phyloP scores from a whole-genome alignment of 306 rosid species.

The Fagus sylvatica region DNA sequence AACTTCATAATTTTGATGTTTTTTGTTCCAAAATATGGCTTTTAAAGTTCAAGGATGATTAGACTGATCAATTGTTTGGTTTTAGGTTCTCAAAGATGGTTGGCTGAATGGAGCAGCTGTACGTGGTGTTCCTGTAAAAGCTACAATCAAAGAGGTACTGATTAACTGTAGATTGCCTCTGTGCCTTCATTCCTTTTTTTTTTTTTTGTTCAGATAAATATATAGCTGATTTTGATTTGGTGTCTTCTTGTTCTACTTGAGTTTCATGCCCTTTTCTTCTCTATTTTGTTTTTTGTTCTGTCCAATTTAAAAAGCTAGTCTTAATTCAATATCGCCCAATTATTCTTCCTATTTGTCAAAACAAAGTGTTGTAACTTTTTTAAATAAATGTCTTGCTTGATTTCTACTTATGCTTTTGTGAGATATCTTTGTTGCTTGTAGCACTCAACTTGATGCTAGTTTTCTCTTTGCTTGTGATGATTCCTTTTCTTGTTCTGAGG shows the following conservation, averaged over 20 bases:
- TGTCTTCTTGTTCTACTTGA: no score
- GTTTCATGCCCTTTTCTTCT: background rate
- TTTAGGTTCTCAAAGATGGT: slow-evolving; percentile 88
- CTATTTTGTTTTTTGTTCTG: no score
- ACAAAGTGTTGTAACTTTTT: no score
- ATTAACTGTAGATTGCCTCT: background rate
- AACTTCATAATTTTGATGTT: background rate
- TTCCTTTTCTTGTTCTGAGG: no score
- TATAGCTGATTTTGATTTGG: background rate
- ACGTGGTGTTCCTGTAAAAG: slow-evolving; percentile 92
- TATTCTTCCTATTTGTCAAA: no score
- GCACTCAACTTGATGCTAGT: no score
- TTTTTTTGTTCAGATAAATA: background rate
- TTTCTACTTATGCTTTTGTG: no score
- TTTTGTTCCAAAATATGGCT: background rate
- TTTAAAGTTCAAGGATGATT: slow-evolving; percentile 14
- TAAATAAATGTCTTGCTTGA: no score
- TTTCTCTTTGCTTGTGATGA: no score
- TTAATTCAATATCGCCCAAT: no score
- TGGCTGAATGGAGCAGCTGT: slow-evolving; percentile 84
- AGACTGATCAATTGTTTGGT: slow-evolving; percentile 22
- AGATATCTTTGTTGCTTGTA: no score
- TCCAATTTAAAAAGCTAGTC: no score
- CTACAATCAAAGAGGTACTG: slow-evolving; percentile 94
- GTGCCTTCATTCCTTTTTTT: background rate